Evolutionary conservation across 257 asterid genomes (phyloP).

Genomic region (Nemophila menziesii): DNA sequence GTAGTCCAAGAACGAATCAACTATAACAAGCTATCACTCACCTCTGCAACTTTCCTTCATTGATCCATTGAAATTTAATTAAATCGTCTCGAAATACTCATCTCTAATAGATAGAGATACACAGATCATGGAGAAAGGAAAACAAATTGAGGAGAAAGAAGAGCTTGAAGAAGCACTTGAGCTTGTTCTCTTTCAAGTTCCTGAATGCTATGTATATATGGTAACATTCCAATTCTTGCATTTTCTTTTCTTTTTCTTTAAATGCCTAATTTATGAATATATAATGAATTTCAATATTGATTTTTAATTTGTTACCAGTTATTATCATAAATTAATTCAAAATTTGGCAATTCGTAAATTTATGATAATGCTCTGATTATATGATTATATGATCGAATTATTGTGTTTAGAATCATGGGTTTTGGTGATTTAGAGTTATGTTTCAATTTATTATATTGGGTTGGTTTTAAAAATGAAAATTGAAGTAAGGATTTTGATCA

Average conservation of each 20-base stretch:
- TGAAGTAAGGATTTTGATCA: background rate
- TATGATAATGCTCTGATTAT: background rate
- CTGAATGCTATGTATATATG: constrained; percentile 87
- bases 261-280: background rate
- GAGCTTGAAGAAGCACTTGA: constrained; percentile 49
- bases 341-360: background rate
- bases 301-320: background rate
- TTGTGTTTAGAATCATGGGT: constrained; percentile 3
- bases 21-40: background rate
- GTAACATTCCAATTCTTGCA: constrained; percentile 20
- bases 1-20: constrained; percentile 2
- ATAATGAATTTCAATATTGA: constrained; percentile 1
- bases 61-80: background rate
- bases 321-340: background rate
- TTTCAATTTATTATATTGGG: constrained; percentile 2
- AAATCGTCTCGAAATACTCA: background rate
- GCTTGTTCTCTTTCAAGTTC: constrained; percentile 63
- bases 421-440: background rate
- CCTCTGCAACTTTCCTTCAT: background rate
- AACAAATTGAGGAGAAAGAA: constrained; percentile 24
- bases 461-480: constrained; percentile 3
- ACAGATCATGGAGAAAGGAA: constrained; percentile 41
- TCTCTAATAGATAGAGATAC: background rate
- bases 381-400: background rate
- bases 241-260: constrained; percentile 2